These are phyloP conservation scores for Magnolia kwangsiensis DNA, from an alignment of 164 flowering plant species.

Conservation along the genomic window DNA sequence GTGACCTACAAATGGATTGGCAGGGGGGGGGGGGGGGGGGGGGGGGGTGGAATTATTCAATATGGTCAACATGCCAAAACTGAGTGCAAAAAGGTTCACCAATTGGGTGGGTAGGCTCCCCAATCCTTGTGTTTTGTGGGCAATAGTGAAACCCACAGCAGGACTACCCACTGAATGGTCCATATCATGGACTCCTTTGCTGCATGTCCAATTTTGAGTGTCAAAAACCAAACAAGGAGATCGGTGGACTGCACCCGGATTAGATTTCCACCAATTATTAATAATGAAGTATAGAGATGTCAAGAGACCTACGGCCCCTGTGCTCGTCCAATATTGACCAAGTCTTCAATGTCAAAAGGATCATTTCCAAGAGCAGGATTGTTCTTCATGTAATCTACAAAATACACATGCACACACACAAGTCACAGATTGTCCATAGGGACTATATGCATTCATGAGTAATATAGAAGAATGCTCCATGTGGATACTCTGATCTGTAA, in stretches of 20 bases:
- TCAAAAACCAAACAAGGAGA: not conserved
- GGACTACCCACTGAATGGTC: not conserved
- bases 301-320: slow-evolving; percentile 72
- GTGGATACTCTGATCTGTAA: not conserved
- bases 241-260: not conserved
- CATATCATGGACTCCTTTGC: not conserved
- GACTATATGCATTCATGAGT: not conserved
- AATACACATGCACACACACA: not conserved
- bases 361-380: slow-evolving; percentile 80
- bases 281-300: not conserved
- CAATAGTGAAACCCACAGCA: not conserved
- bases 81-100: not conserved
- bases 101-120: not conserved
- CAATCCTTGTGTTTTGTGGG: not conserved
- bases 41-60: not conserved
- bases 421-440: not conserved
- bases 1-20: not conserved
- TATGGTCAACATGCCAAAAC: not conserved
- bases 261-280: not conserved
- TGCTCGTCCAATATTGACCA: slow-evolving; percentile 79
- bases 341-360: slow-evolving; percentile 94
- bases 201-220: not conserved
- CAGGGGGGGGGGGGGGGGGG: too few species aligned
- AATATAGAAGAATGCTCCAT: not conserved
- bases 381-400: slow-evolving; percentile 54